phyloP scores from a whole-genome alignment of 2,329 filamentous ascomycete species.

The Neofusicoccum sp. region DNA sequence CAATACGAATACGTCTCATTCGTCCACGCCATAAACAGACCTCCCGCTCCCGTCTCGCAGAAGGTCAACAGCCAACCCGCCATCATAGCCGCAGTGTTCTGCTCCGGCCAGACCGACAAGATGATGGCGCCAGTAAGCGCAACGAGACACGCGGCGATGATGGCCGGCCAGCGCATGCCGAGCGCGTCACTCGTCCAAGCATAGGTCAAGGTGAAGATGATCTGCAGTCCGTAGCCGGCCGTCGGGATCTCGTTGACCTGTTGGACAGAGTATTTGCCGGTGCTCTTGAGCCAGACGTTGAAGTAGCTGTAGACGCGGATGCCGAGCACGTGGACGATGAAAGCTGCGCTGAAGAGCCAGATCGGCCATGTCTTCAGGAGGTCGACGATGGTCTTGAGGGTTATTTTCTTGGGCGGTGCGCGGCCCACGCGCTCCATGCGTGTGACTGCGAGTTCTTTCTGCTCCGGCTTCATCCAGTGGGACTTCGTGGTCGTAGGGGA shows the following conservation, averaged over 20 bases:
- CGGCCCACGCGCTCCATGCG: conserved; percentile 12
- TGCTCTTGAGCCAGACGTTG: conserved; percentile 20
- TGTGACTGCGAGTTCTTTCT: conserved; percentile 12
- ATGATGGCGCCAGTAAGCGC: conserved; percentile 37
- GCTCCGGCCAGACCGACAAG: conserved; percentile 35
- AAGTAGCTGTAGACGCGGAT: conserved; percentile 20
- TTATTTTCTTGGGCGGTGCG: neutral
- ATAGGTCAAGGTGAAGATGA: conserved; percentile 19
- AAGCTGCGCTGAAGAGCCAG: conserved; percentile 16
- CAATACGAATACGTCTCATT: conserved; percentile 22
- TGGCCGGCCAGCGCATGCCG: conserved; percentile 23
- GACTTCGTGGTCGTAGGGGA: conserved; percentile 13
- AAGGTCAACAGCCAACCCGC: conserved; percentile 39
- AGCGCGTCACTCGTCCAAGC: conserved; percentile 24
- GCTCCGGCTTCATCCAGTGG: conserved; percentile 8
- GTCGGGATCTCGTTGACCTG: conserved; percentile 20
- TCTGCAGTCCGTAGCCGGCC: conserved; percentile 17
- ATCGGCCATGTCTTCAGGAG: conserved; percentile 3
- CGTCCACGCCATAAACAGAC: conserved; percentile 39
- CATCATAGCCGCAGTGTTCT: conserved; percentile 37
- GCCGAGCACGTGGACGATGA: conserved; percentile 18
- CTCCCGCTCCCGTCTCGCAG: conserved; percentile 36
- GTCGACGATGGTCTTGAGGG: neutral
- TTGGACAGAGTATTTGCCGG: conserved; percentile 2
- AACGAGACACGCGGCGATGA: conserved; percentile 24